A percentile compares a stretch with the other conserved stretches of the same genome.
phyloP scores from a whole-genome alignment of 345 rosid genomes.

The Clausena lansium region DNA sequence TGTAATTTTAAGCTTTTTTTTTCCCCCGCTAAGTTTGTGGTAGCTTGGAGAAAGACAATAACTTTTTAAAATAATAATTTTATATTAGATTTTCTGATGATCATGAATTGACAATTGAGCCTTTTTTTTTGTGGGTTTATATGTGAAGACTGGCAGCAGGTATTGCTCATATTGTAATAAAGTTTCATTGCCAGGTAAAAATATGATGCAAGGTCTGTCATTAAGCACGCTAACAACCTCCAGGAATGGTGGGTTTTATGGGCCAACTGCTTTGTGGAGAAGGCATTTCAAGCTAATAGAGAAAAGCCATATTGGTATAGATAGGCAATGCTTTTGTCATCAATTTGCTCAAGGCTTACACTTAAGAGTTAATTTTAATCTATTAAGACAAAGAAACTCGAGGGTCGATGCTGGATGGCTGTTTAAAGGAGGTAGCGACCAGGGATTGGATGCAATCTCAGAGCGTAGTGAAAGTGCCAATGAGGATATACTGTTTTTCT shows the following conservation, averaged over 20 bases:
- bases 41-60: neutral
- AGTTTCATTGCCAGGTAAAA: constrained; percentile 14
- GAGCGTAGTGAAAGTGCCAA: constrained; percentile 88
- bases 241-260: constrained; percentile 43
- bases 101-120: neutral
- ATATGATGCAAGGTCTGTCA: constrained; percentile 56
- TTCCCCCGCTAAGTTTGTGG: too few species aligned
- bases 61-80: neutral
- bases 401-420: constrained; percentile 83
- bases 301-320: constrained; percentile 27
- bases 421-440: constrained; percentile 61
- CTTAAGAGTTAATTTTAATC: constrained; percentile 26
- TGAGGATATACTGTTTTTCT: constrained; percentile 87
- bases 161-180: constrained; percentile 7
- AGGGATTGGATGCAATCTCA: constrained; percentile 52
- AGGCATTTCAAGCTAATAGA: constrained; percentile 33
- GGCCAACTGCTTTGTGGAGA: constrained; percentile 30
- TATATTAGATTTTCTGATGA: neutral
- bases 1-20: neutral
- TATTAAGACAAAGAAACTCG: constrained; percentile 34
- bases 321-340: constrained; percentile 35
- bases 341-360: constrained; percentile 30
- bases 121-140: constrained; percentile 2
- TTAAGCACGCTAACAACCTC: constrained; percentile 44
- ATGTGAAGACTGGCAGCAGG: constrained; percentile 10